Conservation (phyloP, 805 yeast species). For the Wickerhamomyces silvicola region DNA sequence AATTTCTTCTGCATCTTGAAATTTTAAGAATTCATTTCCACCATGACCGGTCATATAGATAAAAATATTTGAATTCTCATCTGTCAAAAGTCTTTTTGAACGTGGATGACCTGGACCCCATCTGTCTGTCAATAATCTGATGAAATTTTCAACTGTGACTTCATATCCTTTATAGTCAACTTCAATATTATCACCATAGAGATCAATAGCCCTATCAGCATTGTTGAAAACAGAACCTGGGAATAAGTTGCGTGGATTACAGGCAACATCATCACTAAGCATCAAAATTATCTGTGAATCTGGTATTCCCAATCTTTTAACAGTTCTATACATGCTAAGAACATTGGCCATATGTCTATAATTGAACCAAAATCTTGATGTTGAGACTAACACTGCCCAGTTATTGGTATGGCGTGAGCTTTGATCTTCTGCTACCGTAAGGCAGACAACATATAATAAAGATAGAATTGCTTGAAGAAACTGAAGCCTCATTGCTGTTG, state of each 20-base stretch:
- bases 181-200: slow-evolving; percentile 91
- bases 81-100: slow-evolving; percentile 83
- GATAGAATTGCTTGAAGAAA: too few species aligned
- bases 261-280: slow-evolving; percentile 95
- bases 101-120: slow-evolving; percentile 95
- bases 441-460: too few species aligned
- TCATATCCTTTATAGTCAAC: slow-evolving; percentile 97
- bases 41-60: slow-evolving; percentile 98
- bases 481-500: too few species aligned
- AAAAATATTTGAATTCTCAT: slow-evolving; percentile 89
- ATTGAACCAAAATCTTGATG: slow-evolving; percentile 97
- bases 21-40: slow-evolving; percentile 93
- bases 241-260: slow-evolving; percentile 92
- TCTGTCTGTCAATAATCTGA: slow-evolving; percentile 87
- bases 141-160: slow-evolving; percentile 94
- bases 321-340: slow-evolving; percentile 89
- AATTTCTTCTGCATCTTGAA: slow-evolving; percentile 97
- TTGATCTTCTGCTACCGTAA: background rate
- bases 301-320: slow-evolving; percentile 92
- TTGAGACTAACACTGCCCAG: slow-evolving; percentile 87
- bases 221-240: slow-evolving; percentile 96
- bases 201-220: slow-evolving; percentile 83
- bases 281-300: slow-evolving; percentile 94
- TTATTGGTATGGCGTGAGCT: slow-evolving; percentile 50
- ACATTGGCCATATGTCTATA: slow-evolving; percentile 98